Conservation (phyloP, 495 filamentous ascomycete species). For the Talaromyces liani region DNA sequence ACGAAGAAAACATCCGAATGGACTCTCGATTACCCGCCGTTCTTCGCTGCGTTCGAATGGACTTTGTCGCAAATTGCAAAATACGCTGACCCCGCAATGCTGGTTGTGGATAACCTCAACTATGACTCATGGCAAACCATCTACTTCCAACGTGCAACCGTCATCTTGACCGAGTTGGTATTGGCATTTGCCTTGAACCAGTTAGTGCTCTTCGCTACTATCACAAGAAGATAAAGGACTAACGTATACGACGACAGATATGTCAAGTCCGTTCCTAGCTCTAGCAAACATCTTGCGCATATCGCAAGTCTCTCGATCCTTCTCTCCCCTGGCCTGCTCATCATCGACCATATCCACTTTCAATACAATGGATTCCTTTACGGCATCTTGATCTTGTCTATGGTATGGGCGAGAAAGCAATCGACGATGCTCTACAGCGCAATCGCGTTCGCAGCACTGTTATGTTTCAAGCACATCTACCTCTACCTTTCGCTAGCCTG, state of each 20-base stretch:
- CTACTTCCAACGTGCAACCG: slow-evolving; percentile 84
- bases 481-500: slow-evolving; percentile 95
- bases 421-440: slow-evolving; percentile 73
- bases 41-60: slow-evolving; percentile 98
- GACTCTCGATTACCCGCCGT: slow-evolving; percentile 97
- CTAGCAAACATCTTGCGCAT: slow-evolving; percentile 70
- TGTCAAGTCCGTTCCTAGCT: slow-evolving; percentile 55
- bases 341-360: slow-evolving; percentile 99
- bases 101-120: slow-evolving; percentile 68
- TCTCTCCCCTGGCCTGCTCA: slow-evolving; percentile 84
- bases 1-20: slow-evolving; percentile 84
- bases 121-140: slow-evolving; percentile 89
- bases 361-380: slow-evolving; percentile 98
- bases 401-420: slow-evolving; percentile 71
- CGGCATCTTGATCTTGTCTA: slow-evolving; percentile 75
- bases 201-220: slow-evolving; percentile 30
- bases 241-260: slow-evolving; percentile 41
- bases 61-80: slow-evolving; percentile 72
- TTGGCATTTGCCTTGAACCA: slow-evolving; percentile 76
- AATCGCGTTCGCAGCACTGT: slow-evolving; percentile 69
- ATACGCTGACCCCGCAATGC: slow-evolving; percentile 71
- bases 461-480: slow-evolving; percentile 98
- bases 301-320: slow-evolving; percentile 83
- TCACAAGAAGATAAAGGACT: background rate
- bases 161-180: slow-evolving; percentile 80